Evolutionary conservation across 352 stramenopile genomes (phyloP), one percentile per base, ranked within the genome.

Genomic region (Globisporangium cystogenes): DNA sequence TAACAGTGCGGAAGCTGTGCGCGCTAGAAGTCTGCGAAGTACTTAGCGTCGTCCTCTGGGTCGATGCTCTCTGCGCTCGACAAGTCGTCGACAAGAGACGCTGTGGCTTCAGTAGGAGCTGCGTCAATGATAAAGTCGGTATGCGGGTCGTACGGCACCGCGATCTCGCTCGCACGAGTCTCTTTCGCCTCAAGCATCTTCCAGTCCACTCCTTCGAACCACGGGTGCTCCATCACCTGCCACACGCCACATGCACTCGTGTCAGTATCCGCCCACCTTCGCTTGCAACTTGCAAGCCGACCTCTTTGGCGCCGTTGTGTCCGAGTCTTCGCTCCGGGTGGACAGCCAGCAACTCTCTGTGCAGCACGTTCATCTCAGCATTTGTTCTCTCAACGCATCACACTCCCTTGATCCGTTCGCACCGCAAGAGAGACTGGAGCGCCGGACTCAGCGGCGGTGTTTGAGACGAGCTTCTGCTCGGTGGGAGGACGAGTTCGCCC

Each of bases 1-100:
- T n/a, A n/a, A n/a, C 3, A 29, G 26, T 29, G 26, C 26, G 26
- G 5, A n/a, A n/a, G n/a, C n/a, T n/a, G 26, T 29, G 26, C 5
- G 12, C 0, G 42, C 55, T 77, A 90, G 54, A 90, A 90, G 41
- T 85, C 75, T 1, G 56, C 75, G 61, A 90, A 90, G 41, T 76
- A 86, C 53, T 78, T 86, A 1, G 61, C 76, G 50, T 90, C 70
- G 51, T 82, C 66, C 35, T 86, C 73, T 11, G 80, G 53, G 41
- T 87, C 75, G 51, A 90, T 88, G 46, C 77, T 90, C 21, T 88
- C 80, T 42, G 80, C 80, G 42, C 80, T 90, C 4, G 76, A 87
- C 0, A 78, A 52, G 1, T 63, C 66, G 1, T 49, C 50, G 8
- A 26, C 37, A 3, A 47, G 10, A 23, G 41, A 35, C 8, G 45